phyloP scores from a whole-genome alignment of 352 stramenopile genomes.

The Globisporangium megalacanthum region DNA sequence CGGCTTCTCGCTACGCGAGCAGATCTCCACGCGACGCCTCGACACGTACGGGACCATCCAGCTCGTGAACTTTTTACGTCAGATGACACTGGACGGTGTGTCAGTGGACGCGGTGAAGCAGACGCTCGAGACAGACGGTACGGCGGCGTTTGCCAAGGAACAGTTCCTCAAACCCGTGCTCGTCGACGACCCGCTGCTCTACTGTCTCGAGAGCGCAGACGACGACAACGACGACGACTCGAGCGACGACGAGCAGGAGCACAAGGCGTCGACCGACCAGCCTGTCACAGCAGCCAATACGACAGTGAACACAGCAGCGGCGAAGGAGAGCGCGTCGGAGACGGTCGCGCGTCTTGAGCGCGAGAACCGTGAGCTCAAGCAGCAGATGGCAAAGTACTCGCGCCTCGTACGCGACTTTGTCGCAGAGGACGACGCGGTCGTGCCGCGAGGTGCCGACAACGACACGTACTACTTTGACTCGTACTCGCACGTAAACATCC shows the following conservation, averaged over 20 bases:
- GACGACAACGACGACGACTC: conserved; percentile 32
- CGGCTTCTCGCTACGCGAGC: conserved; percentile 52
- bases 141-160: conserved; percentile 50
- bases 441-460: conserved; percentile 48
- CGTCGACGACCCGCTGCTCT: conserved; percentile 74
- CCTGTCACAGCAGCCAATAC: conserved; percentile 10
- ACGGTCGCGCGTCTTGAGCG: conserved; percentile 39
- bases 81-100: conserved; percentile 34
- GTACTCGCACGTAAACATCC: conserved; percentile 98
- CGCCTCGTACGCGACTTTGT: conserved; percentile 66
- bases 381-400: conserved; percentile 69
- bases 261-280: conserved; percentile 26
- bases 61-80: conserved; percentile 71
- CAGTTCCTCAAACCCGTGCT: conserved; percentile 74
- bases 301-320: neutral
- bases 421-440: conserved; percentile 31
- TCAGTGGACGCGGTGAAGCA: conserved; percentile 34
- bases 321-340: conserved; percentile 10
- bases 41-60: conserved; percentile 80
- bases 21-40: conserved; percentile 45
- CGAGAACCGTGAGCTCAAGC: conserved; percentile 72
- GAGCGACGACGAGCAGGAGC: conserved; percentile 25
- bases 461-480: conserved; percentile 98
- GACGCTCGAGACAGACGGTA: conserved; percentile 37
- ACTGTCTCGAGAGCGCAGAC: conserved; percentile 53